A percentile compares a stretch with the other conserved stretches of the same genome.
phyloP scores from a whole-genome alignment of 2,329 filamentous ascomycete genomes.

The Exophiala sideris region DNA sequence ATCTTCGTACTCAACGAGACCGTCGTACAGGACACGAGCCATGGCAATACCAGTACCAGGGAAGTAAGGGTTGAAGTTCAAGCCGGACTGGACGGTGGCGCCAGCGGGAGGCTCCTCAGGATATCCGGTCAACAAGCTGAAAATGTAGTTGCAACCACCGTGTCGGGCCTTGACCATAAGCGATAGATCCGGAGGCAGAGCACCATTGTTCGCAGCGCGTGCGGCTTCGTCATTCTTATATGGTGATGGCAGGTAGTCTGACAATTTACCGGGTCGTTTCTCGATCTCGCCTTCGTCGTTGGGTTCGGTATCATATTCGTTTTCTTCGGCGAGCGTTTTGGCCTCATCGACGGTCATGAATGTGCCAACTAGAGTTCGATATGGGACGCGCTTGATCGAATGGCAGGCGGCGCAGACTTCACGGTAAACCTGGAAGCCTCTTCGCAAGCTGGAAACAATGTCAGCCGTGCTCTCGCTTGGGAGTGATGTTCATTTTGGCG shows the following conservation, averaged over 20 bases:
- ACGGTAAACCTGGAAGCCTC: slow-evolving; percentile 98
- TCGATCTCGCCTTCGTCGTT: slow-evolving; percentile 98
- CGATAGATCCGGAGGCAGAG: slow-evolving; percentile 92
- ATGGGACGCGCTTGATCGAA: slow-evolving; percentile 90
- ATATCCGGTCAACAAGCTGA: slow-evolving; percentile 93
- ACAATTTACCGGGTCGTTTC: slow-evolving; percentile 97
- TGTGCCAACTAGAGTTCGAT: slow-evolving; percentile 84
- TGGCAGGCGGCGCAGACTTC: slow-evolving; percentile 98
- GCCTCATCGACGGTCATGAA: slow-evolving; percentile 96
- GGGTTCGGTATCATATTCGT: slow-evolving; percentile 97
- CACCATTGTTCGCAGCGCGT: slow-evolving; percentile 96
- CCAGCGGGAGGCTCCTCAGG: slow-evolving; percentile 93
- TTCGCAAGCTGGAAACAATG: slow-evolving; percentile 69
- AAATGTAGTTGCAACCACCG: slow-evolving; percentile 98
- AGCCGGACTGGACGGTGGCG: slow-evolving; percentile 75
- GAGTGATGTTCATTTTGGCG: not conserved
- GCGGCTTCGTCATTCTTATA: slow-evolving; percentile 99
- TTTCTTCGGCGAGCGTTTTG: slow-evolving; percentile 94
- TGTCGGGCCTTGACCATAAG: slow-evolving; percentile 97
- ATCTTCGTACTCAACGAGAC: slow-evolving; percentile 96
- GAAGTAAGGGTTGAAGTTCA: slow-evolving; percentile 99
- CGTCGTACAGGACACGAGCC: slow-evolving; percentile 97
- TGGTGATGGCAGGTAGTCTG: slow-evolving; percentile 88
- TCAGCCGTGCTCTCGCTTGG: slow-evolving; percentile 21
- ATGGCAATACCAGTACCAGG: slow-evolving; percentile 94